Evolutionary conservation across 1,139 yeast genomes (phyloP).

Genomic region (Geotrichum phurueaensis): DNA sequence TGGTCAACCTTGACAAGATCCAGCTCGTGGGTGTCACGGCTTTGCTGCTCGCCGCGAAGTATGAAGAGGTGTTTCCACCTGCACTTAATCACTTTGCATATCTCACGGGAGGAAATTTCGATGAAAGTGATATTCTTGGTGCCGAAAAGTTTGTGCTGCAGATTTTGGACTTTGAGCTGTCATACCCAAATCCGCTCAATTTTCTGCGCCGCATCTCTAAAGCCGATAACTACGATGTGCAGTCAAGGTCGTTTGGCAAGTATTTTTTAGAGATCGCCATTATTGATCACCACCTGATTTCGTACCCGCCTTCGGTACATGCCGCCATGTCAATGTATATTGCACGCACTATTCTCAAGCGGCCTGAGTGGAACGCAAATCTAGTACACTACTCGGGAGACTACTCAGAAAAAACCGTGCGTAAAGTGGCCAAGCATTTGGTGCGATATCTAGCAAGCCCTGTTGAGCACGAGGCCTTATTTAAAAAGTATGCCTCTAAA

Average conservation of each 20-base stretch:
- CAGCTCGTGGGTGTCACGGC: conserved; percentile 90
- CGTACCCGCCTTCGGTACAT: conserved; percentile 57
- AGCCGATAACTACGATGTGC: conserved; percentile 93
- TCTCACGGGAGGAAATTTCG: conserved; percentile 78
- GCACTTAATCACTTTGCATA: conserved; percentile 82
- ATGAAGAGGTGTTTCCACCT: conserved; percentile 91
- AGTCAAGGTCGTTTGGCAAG: conserved; percentile 86
- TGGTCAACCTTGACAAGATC: conserved; percentile 74
- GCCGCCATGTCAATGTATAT: conserved; percentile 89
- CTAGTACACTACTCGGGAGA: conserved; percentile 88
- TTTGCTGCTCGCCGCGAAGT: conserved; percentile 87
- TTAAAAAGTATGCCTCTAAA: conserved; percentile 87
- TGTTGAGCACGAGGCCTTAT: conserved; percentile 88
- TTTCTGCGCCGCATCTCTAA: conserved; percentile 86
- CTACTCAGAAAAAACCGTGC: conserved; percentile 67
- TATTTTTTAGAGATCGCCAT: conserved; percentile 76
- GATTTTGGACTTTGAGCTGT: conserved; percentile 68
- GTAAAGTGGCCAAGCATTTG: conserved; percentile 65
- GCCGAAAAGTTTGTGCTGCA: conserved; percentile 82
- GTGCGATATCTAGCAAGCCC: conserved; percentile 76
- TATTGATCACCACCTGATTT: conserved; percentile 75
- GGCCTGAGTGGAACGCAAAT: conserved; percentile 59
- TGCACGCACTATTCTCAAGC: conserved; percentile 70
- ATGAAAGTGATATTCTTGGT: conserved; percentile 77
- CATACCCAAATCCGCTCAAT: conserved; percentile 92